A percentile compares a stretch with the other conserved stretches of the same genome.
Conservation (phyloP, 345 rosid species). For the Angophora floribunda region DNA sequence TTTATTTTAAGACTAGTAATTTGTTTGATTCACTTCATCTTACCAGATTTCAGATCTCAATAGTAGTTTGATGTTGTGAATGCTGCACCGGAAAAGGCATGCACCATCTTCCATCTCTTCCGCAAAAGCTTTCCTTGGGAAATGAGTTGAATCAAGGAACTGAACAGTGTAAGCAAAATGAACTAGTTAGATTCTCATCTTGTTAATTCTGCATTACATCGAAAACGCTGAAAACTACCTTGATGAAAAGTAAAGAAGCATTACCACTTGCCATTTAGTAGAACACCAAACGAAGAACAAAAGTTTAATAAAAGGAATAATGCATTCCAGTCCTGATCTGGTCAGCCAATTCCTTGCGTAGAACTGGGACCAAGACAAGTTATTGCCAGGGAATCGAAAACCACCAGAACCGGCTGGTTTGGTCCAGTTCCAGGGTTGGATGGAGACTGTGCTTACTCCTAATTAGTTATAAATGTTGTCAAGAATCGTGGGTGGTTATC, state of each 20-base stretch:
- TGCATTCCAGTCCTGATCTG: background rate
- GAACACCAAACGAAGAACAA: background rate
- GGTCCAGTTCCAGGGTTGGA: background rate
- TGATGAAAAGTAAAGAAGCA: background rate
- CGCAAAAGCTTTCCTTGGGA: slow-evolving; percentile 20
- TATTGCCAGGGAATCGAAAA: background rate
- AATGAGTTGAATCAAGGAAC: slow-evolving; percentile 95
- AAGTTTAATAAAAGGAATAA: background rate
- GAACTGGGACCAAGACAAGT: accelerated
- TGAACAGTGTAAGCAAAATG: slow-evolving; percentile 75
- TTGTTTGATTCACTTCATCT: slow-evolving; percentile 1
- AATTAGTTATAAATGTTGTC: background rate
- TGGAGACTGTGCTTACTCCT: background rate
- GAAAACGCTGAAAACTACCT: background rate
- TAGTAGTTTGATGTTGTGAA: slow-evolving; percentile 59
- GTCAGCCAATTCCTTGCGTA: background rate
- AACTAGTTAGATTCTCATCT: background rate
- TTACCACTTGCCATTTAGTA: accelerated
- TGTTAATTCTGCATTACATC: background rate
- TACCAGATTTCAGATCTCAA: slow-evolving; percentile 66
- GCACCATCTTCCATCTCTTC: background rate
- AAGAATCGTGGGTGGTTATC: background rate
- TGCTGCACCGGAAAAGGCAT: slow-evolving; percentile 78
- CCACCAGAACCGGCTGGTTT: background rate
- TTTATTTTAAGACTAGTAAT: background rate